These are phyloP conservation scores for Sparassis latifolia DNA, from an alignment of 1,284 basidiomycete species.

Conservation along the genomic window DNA sequence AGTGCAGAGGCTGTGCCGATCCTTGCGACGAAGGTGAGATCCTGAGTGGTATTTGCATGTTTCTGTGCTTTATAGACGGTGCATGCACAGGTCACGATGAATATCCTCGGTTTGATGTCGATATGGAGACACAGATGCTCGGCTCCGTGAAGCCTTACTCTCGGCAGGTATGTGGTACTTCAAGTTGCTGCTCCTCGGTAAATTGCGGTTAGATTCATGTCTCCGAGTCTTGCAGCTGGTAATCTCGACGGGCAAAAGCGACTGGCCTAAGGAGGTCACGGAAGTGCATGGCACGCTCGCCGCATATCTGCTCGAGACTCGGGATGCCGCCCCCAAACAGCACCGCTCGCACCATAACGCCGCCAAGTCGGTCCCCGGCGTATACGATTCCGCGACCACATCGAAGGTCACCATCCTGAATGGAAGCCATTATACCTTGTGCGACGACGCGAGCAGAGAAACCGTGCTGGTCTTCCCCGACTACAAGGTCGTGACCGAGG, in stretches of 20 bases:
- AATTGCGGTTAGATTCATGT: background rate
- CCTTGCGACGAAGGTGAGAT: conserved; percentile 67
- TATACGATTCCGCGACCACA: conserved; percentile 50
- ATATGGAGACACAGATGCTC: conserved; percentile 74
- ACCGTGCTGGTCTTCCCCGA: conserved; percentile 87
- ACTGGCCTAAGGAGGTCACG: conserved; percentile 79
- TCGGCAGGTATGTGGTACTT: conserved; percentile 51
- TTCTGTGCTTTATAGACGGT: background rate
- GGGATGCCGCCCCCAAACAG: conserved; percentile 18
- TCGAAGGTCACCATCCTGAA: conserved; percentile 70
- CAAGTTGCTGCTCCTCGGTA: background rate
- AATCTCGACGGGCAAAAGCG: conserved; percentile 83
- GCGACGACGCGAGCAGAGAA: conserved; percentile 51
- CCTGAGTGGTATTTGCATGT: too few species aligned
- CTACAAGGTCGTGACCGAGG: conserved; percentile 73
- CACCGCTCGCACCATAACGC: conserved; percentile 8
- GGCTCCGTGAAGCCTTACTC: conserved; percentile 79
- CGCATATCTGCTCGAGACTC: conserved; percentile 40
- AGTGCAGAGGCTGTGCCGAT: conserved; percentile 71
- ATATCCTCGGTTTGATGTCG: conserved; percentile 70
- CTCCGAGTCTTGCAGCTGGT: conserved; percentile 46
- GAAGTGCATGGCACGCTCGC: conserved; percentile 64
- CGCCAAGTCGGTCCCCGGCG: conserved; percentile 33
- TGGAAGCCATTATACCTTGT: conserved; percentile 69
- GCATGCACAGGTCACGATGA: conserved; percentile 56